Base-by-base conservation (phyloP, 305 asterid genomes). In the Striga hermonthica region DNA sequence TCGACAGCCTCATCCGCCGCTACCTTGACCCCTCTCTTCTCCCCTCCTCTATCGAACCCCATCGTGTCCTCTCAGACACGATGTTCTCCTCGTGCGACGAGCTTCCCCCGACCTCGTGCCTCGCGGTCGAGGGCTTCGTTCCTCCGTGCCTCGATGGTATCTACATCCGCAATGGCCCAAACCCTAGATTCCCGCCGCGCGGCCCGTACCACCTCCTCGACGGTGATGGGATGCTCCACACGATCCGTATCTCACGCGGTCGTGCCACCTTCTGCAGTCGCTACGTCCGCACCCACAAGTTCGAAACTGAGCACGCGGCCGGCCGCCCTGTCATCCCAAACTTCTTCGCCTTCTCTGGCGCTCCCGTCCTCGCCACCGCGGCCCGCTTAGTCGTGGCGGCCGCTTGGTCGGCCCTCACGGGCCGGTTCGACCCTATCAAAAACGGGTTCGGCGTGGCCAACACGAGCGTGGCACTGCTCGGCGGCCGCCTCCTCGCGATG, bases 151-250 rank as follows among this genome's bases (percentile, higher is more conserved):
- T 48, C 22, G 54, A 48, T 16, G 54, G 54, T 6, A 16, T 16
- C 6, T 48, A 48, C 54, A 48, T 48, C 54, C 54, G 54, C 16
- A 48, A 48, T 16, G 54, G 54, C 7, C 22, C 54, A 6, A 48
- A 48, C 54, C 54, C 54, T 48, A 15, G 13, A 1, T 48, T 48
- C 15, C 3, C 6, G 16, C 54, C 54, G 5, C n/a, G 4, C 4
- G 54, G 54, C 16, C 54, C 54, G 6, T 48, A 48, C 13, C 54
- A 48, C 13, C 64, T 80, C 11, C 78, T 83, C 9, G 95, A 86
- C 16, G 95, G 95, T 0, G 96, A 89, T 37, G 95, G 95, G 11
- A 89, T 89, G 96, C 88, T 88, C 13, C 96, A 86, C 63, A 50
- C 82, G 3, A 11, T 86, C 47, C 73, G 16, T 11, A 77, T 89